Conservation (phyloP, 805 yeast genomes). For the Debaryomyces tyrocola region DNA sequence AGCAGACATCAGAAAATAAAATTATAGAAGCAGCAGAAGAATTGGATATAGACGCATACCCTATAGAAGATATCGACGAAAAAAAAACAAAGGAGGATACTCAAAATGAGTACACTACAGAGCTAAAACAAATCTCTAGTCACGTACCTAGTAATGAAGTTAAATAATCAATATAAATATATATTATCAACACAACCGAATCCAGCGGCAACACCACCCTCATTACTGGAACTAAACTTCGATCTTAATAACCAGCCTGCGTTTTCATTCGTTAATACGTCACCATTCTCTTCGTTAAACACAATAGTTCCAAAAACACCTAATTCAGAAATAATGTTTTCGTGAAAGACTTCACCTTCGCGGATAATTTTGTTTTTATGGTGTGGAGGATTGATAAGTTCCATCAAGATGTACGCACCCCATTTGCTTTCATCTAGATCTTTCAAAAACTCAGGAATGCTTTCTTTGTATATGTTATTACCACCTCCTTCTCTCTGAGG, state of each 20-base stretch:
- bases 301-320: conserved; percentile 86
- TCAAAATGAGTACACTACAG: neutral
- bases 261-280: conserved; percentile 58
- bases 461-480: conserved; percentile 83
- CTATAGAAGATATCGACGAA: neutral
- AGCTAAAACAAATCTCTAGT: neutral
- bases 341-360: conserved; percentile 59
- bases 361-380: conserved; percentile 69
- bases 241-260: conserved; percentile 89
- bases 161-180: conserved; percentile 40
- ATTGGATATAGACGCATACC: neutral
- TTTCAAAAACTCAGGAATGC: conserved; percentile 73
- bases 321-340: conserved; percentile 82
- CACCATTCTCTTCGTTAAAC: conserved; percentile 64
- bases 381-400: conserved; percentile 77
- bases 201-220: conserved; percentile 99
- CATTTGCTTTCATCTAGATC: conserved; percentile 66
- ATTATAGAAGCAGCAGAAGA: neutral
- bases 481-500: conserved; percentile 99
- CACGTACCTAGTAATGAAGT: neutral
- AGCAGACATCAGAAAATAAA: conserved; percentile 6
- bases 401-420: conserved; percentile 94
- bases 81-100: neutral
- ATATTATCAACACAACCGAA: conserved; percentile 94
- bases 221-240: conserved; percentile 82